Evolutionary conservation across 2,329 filamentous ascomycete species (phyloP).

Genomic region (Colletotrichum musae): DNA sequence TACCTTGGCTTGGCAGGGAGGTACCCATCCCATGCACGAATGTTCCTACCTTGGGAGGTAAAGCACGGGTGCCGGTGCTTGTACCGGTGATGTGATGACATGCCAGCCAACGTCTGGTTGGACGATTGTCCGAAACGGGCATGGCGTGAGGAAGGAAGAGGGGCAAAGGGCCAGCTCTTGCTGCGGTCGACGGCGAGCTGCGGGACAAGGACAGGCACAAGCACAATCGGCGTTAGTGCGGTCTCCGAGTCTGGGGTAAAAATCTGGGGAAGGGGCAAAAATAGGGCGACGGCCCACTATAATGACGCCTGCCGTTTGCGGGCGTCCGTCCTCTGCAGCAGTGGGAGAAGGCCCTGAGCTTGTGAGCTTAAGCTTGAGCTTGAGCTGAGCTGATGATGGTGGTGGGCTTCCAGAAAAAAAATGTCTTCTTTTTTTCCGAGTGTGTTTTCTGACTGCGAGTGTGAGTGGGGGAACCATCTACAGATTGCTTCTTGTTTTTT

Average conservation of each 20-base stretch:
- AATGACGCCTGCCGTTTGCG: constrained; percentile 1
- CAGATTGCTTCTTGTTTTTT: neutral
- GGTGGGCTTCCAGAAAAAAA: too few relatives aligned
- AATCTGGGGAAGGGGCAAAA: constrained; percentile 39
- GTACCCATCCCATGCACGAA: too few relatives aligned
- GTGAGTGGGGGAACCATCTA: neutral
- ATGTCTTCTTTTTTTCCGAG: neutral
- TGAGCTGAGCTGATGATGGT: neutral
- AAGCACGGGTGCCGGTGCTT: neutral
- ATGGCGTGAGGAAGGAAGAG: constrained; percentile 5
- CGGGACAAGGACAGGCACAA: neutral
- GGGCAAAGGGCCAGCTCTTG: neutral
- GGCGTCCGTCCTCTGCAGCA: neutral
- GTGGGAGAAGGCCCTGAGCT: neutral
- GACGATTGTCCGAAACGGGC: constrained; percentile 35
- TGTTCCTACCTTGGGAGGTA: too few relatives aligned
- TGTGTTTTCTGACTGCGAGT: neutral
- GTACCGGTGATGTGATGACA: neutral
- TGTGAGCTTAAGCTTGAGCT: neutral
- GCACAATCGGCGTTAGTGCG: constrained; percentile 37
- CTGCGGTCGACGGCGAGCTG: neutral
- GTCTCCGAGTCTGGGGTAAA: constrained; percentile 40
- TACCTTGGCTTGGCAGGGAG: too few relatives aligned
- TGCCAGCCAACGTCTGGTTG: neutral
- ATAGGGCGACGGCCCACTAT: constrained; percentile 5